Evolutionary conservation across 257 asterid species (phyloP), one percentile per base, ranked within the genome.

Genomic region (Asclepias syriaca): DNA sequence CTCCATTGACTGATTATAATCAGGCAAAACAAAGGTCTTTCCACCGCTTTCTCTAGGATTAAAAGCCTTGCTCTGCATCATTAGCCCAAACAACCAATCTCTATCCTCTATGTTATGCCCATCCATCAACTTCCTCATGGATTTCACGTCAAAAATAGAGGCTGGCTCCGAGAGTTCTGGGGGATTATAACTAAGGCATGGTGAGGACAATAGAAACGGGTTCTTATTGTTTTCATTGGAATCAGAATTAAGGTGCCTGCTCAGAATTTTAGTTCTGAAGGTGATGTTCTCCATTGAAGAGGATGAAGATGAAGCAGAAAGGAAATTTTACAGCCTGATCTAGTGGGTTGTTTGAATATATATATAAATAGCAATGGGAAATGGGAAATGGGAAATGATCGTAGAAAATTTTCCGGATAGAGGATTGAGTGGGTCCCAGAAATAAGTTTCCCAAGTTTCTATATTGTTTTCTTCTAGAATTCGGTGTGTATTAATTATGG

Each of bases 1-100:
- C 81, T 92, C 98, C 95, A 92, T 95, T 22, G 99, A 84, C 77
- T 90, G 99, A 66, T 90, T 92, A 57, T 86, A 95, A 82, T 95
- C 98, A 21, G 99, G 96, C 59, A 76, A 85, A 18, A 85, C 88
- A 69, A 87, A 95, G 9, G 81, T 83, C 56, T 90, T 95, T 13
- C 96, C 98, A 7, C 99, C 98, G 74, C 85, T 85, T 56, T 77
- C 59, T 56, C 55, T 79, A 9, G 97, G 94, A 55, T 90, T 92
- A 82, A 95, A 95, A 13, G 92, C 86, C 71, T 84, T 83, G 86
- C 88, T 90, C 40, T 90, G 93, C 4, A 92, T 32, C 86, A 95
- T 85, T 29, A 92, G 74, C 74, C 87, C 87, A 81, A 74, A 95
- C 21, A 95, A 79, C 98, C 98, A 95, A 73, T 91, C 96, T 80